These are phyloP conservation scores for Sclerotinia glacialis DNA, from an alignment of 2,329 filamentous ascomycete species.

Conservation along the genomic window DNA sequence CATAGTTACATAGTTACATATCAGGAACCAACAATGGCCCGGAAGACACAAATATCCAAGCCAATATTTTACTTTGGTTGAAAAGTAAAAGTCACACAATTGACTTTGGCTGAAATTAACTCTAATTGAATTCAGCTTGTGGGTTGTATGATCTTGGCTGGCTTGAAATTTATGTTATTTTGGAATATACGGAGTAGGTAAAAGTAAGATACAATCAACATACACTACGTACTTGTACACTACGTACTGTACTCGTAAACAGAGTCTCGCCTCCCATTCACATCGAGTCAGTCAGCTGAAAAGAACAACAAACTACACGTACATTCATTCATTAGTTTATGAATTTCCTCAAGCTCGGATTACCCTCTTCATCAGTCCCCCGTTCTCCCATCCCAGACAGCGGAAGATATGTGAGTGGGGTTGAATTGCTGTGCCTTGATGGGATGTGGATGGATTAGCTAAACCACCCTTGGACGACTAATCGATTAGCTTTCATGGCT, in stretches of 20 bases:
- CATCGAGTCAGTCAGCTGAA: background rate
- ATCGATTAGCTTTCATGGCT: conserved; percentile 3
- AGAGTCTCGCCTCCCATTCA: background rate
- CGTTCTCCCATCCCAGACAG: conserved; percentile 10
- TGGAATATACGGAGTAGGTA: too few species aligned
- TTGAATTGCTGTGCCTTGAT: background rate
- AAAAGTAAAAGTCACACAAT: background rate
- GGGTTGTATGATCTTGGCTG: background rate
- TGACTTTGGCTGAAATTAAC: background rate
- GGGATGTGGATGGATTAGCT: background rate
- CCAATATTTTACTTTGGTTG: too few species aligned
- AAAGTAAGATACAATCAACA: too few species aligned
- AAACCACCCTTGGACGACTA: background rate
- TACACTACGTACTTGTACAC: too few species aligned
- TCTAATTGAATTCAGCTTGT: background rate
- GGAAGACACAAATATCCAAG: background rate
- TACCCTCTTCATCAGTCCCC: background rate
- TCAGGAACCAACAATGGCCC: background rate
- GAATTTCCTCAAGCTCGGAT: background rate
- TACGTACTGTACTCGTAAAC: too few species aligned
- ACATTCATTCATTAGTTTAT: background rate
- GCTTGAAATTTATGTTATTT: background rate
- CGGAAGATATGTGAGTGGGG: background rate
- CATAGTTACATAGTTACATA: too few species aligned
- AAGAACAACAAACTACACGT: background rate